phyloP scores from a whole-genome alignment of 2,329 filamentous ascomycete species.

The Fragosphaeria purpurea region DNA sequence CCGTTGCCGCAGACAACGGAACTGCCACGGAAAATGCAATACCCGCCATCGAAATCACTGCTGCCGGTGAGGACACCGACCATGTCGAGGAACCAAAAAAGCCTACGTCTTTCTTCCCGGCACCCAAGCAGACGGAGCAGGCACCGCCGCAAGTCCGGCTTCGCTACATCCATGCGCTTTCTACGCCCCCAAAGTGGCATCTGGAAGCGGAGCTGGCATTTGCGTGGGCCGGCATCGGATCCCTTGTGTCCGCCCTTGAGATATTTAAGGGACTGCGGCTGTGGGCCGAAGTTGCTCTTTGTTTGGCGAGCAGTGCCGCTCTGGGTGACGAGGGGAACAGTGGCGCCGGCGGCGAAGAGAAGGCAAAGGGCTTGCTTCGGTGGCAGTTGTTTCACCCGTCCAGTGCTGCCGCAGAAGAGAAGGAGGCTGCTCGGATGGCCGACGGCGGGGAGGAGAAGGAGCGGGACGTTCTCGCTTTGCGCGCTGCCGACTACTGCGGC shows the following conservation, averaged over 20 bases:
- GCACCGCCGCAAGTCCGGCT: conserved; percentile 69
- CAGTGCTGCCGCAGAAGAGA: conserved; percentile 17
- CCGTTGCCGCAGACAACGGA: no score
- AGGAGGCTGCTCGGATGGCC: conserved; percentile 22
- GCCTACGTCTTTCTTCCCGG: conserved; percentile 72
- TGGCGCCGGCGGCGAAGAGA: conserved; percentile 58
- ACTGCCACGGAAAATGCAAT: conserved; percentile 23
- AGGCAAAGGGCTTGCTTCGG: conserved; percentile 66
- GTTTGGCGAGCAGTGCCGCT: conserved; percentile 55
- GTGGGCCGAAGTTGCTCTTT: conserved; percentile 92
- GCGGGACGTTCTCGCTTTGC: conserved; percentile 48
- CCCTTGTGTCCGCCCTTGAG: conserved; percentile 78
- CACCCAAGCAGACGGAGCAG: conserved; percentile 63
- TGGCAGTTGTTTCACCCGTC: conserved; percentile 68
- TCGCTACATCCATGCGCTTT: conserved; percentile 73
- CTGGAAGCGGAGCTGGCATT: conserved; percentile 87
- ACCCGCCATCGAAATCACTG: conserved; percentile 36
- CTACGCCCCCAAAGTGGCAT: conserved; percentile 82
- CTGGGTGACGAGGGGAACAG: conserved; percentile 49
- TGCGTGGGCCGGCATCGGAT: conserved; percentile 84
- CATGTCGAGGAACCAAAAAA: conserved; percentile 27
- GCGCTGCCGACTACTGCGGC: conserved; percentile 43
- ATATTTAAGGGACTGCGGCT: conserved; percentile 90
- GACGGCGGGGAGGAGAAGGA: conserved; percentile 35
- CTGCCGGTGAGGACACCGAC: conserved; percentile 4